Percentiles rank a stretch among this genome's conserved stretches.
Conservation (phyloP, 192 early-diverging fungal genomes). For the Coemansia sp. region DNA sequence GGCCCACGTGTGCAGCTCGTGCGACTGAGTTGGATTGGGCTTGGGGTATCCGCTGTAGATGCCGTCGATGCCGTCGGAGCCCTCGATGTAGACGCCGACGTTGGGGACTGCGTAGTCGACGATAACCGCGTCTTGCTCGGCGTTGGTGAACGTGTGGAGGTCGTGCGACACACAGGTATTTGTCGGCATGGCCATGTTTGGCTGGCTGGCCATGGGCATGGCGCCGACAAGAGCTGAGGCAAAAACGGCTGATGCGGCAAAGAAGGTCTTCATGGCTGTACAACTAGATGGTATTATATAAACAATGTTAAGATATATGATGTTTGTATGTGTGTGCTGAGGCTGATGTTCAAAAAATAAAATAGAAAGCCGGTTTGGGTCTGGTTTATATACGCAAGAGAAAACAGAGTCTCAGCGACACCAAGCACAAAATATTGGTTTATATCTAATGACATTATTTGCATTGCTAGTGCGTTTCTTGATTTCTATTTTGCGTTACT, state of each 20-base stretch:
- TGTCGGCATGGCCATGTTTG: neutral
- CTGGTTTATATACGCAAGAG: too few relatives aligned
- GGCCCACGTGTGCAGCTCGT: conserved; percentile 28
- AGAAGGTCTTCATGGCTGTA: neutral
- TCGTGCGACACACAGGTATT: neutral
- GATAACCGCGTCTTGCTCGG: neutral
- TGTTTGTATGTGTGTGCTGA: neutral
- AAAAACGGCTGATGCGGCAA: neutral
- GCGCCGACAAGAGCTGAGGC: conserved; percentile 2
- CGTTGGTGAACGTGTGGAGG: conserved; percentile 10
- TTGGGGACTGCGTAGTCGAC: neutral
- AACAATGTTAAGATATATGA: neutral
- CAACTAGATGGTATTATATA: neutral
- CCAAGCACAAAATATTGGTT: too few relatives aligned
- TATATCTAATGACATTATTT: too few relatives aligned
- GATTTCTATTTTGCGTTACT: too few relatives aligned
- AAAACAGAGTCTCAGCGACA: too few relatives aligned
- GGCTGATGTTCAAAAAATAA: too few relatives aligned
- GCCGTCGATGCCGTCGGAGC: conserved; percentile 15
- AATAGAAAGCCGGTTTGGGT: too few relatives aligned
- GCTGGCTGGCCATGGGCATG: neutral
- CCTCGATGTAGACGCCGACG: conserved; percentile 14
- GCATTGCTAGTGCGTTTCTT: too few relatives aligned
- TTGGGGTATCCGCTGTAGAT: conserved; percentile 9
- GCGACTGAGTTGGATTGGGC: neutral